phyloP scores from a whole-genome alignment of 2,329 filamentous ascomycete genomes.

The Trichoderma pleuroti region DNA sequence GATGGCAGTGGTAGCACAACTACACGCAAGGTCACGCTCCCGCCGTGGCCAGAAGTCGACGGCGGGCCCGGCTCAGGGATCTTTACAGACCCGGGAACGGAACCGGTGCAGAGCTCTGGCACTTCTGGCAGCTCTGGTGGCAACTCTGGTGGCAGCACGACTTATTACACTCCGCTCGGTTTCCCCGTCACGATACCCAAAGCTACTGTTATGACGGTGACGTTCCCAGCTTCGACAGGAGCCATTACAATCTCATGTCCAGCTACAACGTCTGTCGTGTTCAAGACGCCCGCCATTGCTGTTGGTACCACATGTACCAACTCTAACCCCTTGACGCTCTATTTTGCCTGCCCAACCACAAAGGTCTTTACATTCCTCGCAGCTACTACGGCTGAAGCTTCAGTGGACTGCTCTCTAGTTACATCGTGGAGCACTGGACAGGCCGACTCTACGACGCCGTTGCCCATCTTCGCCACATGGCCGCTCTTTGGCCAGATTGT shows the following conservation, averaged over 20 bases:
- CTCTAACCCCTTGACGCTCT: neutral
- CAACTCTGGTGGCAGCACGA: neutral
- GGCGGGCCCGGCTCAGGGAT: neutral
- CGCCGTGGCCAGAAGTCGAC: neutral
- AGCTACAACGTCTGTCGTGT: neutral
- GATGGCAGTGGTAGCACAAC: neutral
- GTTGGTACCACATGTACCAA: neutral
- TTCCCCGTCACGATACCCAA: neutral
- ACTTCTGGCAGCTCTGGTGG: neutral
- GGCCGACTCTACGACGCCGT: neutral
- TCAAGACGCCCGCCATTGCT: neutral
- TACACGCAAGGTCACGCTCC: neutral
- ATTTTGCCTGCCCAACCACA: neutral
- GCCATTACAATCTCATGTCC: neutral
- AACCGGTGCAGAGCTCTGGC: neutral
- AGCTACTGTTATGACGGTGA: neutral
- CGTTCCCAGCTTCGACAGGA: neutral
- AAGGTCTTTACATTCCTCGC: neutral
- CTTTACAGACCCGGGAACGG: neutral
- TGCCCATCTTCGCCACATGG: neutral
- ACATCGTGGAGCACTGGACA: neutral
- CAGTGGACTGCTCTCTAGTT: neutral
- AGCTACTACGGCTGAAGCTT: neutral
- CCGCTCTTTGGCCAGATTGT: neutral
- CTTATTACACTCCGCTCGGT: neutral